Evolutionary conservation across 345 rosid genomes (phyloP), one percentile per base, ranked within the genome.

Genomic region (Erysimum cheiranthoides): DNA sequence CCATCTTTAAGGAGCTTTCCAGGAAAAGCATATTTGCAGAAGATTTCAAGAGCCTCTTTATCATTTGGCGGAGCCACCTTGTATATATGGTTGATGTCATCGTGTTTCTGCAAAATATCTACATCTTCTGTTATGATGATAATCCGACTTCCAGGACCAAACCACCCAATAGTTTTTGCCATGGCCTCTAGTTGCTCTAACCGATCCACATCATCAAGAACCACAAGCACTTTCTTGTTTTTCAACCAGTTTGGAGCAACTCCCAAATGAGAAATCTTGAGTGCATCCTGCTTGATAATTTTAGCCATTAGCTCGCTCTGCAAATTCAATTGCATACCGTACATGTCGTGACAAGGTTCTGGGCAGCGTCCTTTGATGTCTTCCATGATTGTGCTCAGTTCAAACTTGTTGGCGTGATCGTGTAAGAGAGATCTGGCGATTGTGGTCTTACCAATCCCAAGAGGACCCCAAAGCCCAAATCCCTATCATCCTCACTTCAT

Each of bases 111-210:
- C 16, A 63, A 28, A 14, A 63, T 36, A 43, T 4, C 43, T 8
- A 2, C 0, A 31, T 63, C 36, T 28, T 63, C 13, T 4, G 68
- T 63, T 3, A 25, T 63, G 13, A 43, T 42, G 6, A 63, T 63
- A 27, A 63, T 43, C 27, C 52, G 25, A 63, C 68, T 63, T 43
- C 68, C 68, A 43, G 25, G 38, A 45, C 68, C 68, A 43, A 63
- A 63, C 68, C 68, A 63, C 10, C 11, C 1, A 28, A 21, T n/a
- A 43, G 14, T 12, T 0, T 63, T 28, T 2, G 68, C 68, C 36
- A 43, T 2, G 21, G 68, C 52, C 4, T 27, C 11, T 14, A 63
- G 1, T 28, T 43, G 68, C 27, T 4, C 13, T 27, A 4, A 2
- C 12, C 1, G 2, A 42, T 63, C 9, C 36, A 63, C 52, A 17